A percentile compares a stretch with the other conserved stretches of the same genome.
Conservation (phyloP, 331 rosid genomes). For the Malus hybrid region DNA sequence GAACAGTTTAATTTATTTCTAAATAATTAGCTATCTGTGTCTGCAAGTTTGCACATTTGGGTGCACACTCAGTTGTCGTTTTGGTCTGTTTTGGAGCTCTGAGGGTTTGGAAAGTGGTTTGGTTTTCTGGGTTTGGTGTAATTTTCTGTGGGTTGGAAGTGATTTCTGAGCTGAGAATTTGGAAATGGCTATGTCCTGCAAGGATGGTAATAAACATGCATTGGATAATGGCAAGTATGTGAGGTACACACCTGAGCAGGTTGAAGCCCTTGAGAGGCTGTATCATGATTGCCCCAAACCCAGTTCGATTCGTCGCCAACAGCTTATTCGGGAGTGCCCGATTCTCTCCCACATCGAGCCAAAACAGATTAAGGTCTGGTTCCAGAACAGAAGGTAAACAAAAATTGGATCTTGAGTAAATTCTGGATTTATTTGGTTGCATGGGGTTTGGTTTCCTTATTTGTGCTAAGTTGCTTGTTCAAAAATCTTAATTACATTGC, state of each 20-base stretch:
- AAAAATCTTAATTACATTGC: background rate
- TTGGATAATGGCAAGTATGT: constrained; percentile 94
- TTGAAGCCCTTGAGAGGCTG: constrained; percentile 98
- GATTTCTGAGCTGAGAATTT: constrained; percentile 12
- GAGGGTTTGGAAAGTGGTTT: constrained; percentile 8
- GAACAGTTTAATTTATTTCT: background rate
- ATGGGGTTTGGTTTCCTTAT: background rate
- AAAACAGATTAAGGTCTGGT: constrained; percentile 98
- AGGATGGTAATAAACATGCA: constrained; percentile 83
- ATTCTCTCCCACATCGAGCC: constrained; percentile 96
- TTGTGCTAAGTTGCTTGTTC: background rate
- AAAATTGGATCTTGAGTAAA: background rate
- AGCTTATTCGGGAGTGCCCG: constrained; percentile 93
- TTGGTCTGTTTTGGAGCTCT: constrained; percentile 4
- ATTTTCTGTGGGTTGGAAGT: constrained; percentile 3
- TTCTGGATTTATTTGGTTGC: background rate
- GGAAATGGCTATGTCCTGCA: constrained; percentile 92
- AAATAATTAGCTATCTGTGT: constrained; percentile 5
- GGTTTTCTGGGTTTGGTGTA: constrained; percentile 9
- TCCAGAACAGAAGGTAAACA: constrained; percentile 82
- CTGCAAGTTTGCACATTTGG: constrained; percentile 9
- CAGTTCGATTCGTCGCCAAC: constrained; percentile 98
- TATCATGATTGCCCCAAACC: constrained; percentile 99
- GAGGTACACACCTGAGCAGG: constrained; percentile 99
- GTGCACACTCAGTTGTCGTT: background rate